phyloP scores from a whole-genome alignment of 805 yeast genomes.

The Starmerella bacillaris region DNA sequence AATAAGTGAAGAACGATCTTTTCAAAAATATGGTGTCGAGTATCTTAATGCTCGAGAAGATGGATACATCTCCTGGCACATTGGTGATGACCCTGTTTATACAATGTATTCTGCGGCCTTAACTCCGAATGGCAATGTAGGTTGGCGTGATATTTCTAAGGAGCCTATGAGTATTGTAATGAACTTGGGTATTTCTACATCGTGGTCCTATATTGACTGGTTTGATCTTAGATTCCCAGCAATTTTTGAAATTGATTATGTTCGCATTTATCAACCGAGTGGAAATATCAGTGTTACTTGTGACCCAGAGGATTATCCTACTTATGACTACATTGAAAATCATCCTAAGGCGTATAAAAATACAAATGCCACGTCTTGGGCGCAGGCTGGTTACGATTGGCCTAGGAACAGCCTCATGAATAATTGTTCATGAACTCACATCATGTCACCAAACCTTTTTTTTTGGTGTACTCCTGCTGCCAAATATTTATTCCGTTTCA shows the following conservation, averaged over 20 bases:
- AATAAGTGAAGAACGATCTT: constrained; percentile 31
- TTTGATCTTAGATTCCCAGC: constrained; percentile 56
- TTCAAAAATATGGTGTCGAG: constrained; percentile 64
- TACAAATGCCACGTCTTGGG: constrained; percentile 59
- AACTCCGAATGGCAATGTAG: constrained; percentile 82
- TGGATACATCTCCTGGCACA: constrained; percentile 75
- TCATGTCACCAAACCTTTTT: too few species aligned
- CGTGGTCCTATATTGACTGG: constrained; percentile 94
- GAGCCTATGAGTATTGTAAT: constrained; percentile 86
- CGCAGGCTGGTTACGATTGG: constrained; percentile 45
- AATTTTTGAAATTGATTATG: constrained; percentile 61
- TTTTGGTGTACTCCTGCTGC: too few species aligned
- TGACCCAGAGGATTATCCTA: constrained; percentile 76
- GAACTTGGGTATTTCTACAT: constrained; percentile 78
- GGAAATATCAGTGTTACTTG: constrained; percentile 48
- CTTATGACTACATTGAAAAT: constrained; percentile 56
- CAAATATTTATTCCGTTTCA: too few species aligned
- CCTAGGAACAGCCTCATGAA: constrained; percentile 49
- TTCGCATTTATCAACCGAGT: constrained; percentile 77
- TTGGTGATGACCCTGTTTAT: constrained; percentile 62
- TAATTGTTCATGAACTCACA: constrained; percentile 30
- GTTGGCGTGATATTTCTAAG: constrained; percentile 59
- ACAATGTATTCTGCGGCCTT: constrained; percentile 58
- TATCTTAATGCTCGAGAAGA: constrained; percentile 35
- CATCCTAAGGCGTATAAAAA: constrained; percentile 57